Evolutionary conservation across 2,329 filamentous ascomycete species (phyloP).

Genomic region (Aspergillus fumigatiaffinis): DNA sequence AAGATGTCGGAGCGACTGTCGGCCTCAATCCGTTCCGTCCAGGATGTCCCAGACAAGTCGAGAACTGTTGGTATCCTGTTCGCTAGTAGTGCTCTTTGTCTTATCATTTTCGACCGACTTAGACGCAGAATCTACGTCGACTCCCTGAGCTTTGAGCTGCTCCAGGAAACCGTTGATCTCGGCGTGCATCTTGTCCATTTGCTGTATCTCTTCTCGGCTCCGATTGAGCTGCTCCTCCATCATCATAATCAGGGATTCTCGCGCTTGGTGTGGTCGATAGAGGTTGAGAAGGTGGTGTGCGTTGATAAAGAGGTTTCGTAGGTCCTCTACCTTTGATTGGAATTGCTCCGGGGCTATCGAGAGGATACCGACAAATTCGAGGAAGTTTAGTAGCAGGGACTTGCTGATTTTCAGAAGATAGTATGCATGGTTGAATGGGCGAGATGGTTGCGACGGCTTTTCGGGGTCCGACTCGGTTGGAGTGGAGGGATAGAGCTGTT

Average conservation of each 20-base stretch:
- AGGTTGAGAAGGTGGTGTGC: slow-evolving; percentile 92
- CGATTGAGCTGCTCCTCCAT: slow-evolving; percentile 80
- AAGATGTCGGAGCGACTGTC: background rate
- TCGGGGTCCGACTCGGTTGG: slow-evolving; percentile 51
- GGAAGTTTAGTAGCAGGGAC: slow-evolving; percentile 80
- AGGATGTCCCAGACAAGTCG: slow-evolving; percentile 39
- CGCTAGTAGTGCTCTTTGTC: slow-evolving; percentile 8
- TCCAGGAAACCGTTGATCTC: slow-evolving; percentile 52
- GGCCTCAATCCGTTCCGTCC: slow-evolving; percentile 27
- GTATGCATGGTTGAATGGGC: slow-evolving; percentile 49
- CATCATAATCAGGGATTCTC: slow-evolving; percentile 79
- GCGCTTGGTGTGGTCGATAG: slow-evolving; percentile 87
- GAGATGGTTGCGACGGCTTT: slow-evolving; percentile 38
- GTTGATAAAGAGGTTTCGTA: slow-evolving; percentile 81
- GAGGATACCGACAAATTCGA: slow-evolving; percentile 74
- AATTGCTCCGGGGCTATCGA: slow-evolving; percentile 64
- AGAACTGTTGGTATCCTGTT: slow-evolving; percentile 25
- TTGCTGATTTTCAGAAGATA: slow-evolving; percentile 76
- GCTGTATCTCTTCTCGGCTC: slow-evolving; percentile 70
- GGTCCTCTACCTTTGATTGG: slow-evolving; percentile 68
- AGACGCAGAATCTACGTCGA: slow-evolving; percentile 14
- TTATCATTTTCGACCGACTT: slow-evolving; percentile 3
- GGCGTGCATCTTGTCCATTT: slow-evolving; percentile 69
- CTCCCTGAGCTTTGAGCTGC: slow-evolving; percentile 30
- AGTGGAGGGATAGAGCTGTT: slow-evolving; percentile 61